Base-by-base conservation (phyloP, 2,329 filamentous ascomycete genomes). In the Endoconidiophora laricicola region DNA sequence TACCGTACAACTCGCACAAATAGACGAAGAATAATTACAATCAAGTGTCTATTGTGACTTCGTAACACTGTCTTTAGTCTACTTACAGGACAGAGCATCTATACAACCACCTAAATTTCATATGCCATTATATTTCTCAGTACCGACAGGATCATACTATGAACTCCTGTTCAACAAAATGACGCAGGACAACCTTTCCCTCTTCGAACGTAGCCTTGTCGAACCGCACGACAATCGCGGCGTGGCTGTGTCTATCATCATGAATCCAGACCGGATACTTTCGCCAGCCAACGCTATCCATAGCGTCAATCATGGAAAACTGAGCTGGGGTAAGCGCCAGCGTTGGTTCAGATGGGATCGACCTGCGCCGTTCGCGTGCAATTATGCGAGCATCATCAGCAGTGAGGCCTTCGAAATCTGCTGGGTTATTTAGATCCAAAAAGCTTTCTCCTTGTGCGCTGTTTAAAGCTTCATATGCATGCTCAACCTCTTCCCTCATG, bases 171-270 rank as follows among this genome's bases (percentile, higher is more conserved):
- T 80, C 72, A 2, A 87, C 66, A 83, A 85, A 96, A 66, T 96
- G 90, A 58, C 71, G 73, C 50, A 91, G 68, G 33, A 95, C 85
- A 10, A 84, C 62, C 59, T 73, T 76, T 0, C 90, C 90, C 64
- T 96, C 88, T 2, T 73, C 69, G 58, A 87, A 93, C 0, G 64
- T 66, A 47, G 72, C 67, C 60, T 77, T 79, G 38, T 82, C 76
- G 52, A 70, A 76, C 37, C 90, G 75, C 36, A 93, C 79, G 55
- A 96, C 85, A 44, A 96, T 94, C 2, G 88, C 88, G 0, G 88
- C 90, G 63, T 96, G 90, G 53, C 77, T 85, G 61, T 94, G 86
- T n/a, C 71, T 67, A 49, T 78, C 73, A 4, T 87, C 83, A 55
- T 83, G 81, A 38, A 91, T 88, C 65, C 82, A 80, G 3, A 88